Evolutionary conservation across 148 eudicot species (phyloP).

Genomic region (Cornus controversa): DNA sequence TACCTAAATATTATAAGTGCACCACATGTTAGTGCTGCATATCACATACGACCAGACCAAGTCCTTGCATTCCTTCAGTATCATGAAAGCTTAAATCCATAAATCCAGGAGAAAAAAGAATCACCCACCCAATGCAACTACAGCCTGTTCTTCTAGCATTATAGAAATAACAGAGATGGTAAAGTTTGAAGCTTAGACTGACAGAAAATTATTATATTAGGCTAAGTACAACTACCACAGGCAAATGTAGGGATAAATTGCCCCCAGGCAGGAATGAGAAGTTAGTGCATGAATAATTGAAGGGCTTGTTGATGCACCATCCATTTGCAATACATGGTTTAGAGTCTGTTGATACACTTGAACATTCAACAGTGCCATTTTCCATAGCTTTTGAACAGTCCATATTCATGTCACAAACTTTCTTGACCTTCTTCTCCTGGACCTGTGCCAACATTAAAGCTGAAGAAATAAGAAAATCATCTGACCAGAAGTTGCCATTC

Average conservation of each 20-base stretch:
- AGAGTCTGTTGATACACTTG: conserved; percentile 43
- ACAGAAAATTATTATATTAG: neutral
- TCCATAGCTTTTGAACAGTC: conserved; percentile 58
- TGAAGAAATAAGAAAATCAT: conserved; percentile 4
- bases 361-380: conserved; percentile 46
- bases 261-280: conserved; percentile 60
- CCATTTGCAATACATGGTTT: conserved; percentile 55
- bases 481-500: neutral
- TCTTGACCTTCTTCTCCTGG: conserved; percentile 85
- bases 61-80: neutral
- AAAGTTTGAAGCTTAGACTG: conserved; percentile 13
- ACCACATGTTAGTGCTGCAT: neutral
- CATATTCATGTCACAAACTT: conserved; percentile 54
- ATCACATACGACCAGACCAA: neutral
- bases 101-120: neutral
- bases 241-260: conserved; percentile 57
- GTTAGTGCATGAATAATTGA: conserved; percentile 40
- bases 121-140: neutral
- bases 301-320: conserved; percentile 32
- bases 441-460: conserved; percentile 39
- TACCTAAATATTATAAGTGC: conserved; percentile 38
- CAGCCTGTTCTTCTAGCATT: neutral
- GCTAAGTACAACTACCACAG: conserved; percentile 59
- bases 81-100: neutral
- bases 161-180: neutral